Evolutionary conservation across 2,329 filamentous ascomycete species (phyloP).

Genomic region (Penicillium sp.): DNA sequence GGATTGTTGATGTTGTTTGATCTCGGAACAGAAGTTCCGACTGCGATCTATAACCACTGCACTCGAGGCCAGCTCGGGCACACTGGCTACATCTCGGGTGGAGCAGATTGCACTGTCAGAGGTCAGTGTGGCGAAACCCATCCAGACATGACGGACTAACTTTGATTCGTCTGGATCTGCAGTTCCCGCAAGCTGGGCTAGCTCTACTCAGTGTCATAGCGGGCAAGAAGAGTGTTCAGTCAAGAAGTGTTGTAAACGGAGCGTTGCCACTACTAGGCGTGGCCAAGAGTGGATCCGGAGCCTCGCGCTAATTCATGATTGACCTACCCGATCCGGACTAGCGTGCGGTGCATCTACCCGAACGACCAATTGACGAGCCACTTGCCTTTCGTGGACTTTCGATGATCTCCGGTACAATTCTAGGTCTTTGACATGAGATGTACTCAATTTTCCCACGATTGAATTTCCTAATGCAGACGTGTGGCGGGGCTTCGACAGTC

Average conservation of each 20-base stretch:
- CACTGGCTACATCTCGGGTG: constrained; percentile 4
- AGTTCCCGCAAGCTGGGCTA: constrained; percentile 4
- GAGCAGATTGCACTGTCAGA: constrained; percentile 1
- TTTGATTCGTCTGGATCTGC: constrained; percentile 2
- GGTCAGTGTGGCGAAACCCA: neutral
- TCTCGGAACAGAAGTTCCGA: constrained; percentile 4
- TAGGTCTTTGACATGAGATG: neutral
- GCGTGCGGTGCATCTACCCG: neutral
- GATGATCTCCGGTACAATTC: neutral
- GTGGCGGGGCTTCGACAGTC: neutral
- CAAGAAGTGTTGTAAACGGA: neutral
- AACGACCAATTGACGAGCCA: too few relatives aligned
- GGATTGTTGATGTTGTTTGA: neutral
- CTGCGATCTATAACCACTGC: constrained; percentile 3
- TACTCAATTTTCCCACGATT: neutral
- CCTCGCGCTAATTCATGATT: neutral
- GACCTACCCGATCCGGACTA: neutral
- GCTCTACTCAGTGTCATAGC: neutral
- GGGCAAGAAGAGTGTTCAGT: neutral
- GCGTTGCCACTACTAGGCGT: neutral
- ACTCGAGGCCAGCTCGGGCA: constrained; percentile 2
- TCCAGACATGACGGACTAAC: neutral
- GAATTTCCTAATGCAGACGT: neutral
- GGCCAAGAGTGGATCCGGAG: neutral
- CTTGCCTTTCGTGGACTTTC: too few relatives aligned